Conservation (phyloP, 306 rosid genomes). For the Sicyos baderoa region DNA sequence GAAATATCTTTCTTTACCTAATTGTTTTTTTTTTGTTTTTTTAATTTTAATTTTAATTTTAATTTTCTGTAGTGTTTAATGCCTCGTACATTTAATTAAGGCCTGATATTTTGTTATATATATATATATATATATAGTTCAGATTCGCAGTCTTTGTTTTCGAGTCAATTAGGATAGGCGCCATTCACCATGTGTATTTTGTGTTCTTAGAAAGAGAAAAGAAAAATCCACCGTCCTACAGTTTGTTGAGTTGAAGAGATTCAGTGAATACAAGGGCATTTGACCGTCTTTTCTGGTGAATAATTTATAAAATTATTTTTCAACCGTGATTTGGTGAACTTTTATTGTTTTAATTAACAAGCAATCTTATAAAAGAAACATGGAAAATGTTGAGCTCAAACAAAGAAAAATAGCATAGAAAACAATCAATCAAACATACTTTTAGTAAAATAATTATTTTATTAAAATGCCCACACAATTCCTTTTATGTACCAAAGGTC, state of each 20-base stretch:
- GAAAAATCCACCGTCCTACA: not conserved
- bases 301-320: not conserved
- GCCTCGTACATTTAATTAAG: not conserved
- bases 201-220: not conserved
- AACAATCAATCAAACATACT: not conserved
- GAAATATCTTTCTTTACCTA: no score
- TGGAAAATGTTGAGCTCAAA: not conserved
- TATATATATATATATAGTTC: no score
- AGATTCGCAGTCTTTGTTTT: not conserved
- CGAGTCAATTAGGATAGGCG: slow-evolving; percentile 6
- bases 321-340: not conserved
- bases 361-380: not conserved
- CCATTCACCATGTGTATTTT: not conserved
- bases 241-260: not conserved
- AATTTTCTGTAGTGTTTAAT: not conserved
- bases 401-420: not conserved
- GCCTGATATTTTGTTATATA: not conserved
- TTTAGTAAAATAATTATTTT: not conserved
- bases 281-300: not conserved
- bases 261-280: not conserved
- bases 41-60: no score
- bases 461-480: not conserved
- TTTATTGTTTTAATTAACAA: not conserved
- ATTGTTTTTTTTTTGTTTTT: not conserved
- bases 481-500: not conserved